A percentile compares a stretch with the other conserved stretches of the same genome.
These are phyloP conservation scores for Exserohilum rostratum DNA, from an alignment of 2,329 filamentous ascomycete genomes.

Conservation along the genomic window DNA sequence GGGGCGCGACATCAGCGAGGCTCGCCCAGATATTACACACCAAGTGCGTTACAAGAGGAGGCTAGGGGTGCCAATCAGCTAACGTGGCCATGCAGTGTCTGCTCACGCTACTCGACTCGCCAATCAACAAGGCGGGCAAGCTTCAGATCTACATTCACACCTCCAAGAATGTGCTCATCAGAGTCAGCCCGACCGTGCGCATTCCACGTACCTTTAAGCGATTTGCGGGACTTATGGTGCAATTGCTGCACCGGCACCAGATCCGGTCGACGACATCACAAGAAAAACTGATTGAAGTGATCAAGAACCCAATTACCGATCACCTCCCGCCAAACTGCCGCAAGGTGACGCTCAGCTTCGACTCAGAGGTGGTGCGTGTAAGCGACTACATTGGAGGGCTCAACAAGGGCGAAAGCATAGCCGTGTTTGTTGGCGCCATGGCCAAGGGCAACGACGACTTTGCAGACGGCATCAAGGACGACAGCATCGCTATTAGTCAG, in stretches of 20 bases:
- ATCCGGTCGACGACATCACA: constrained; percentile 97
- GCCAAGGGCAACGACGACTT: constrained; percentile 96
- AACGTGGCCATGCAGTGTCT: constrained; percentile 71
- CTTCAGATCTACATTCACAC: constrained; percentile 99
- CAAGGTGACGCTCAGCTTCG: constrained; percentile 96
- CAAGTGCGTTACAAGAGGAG: constrained; percentile 69
- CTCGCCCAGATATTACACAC: constrained; percentile 95
- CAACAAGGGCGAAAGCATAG: constrained; percentile 85
- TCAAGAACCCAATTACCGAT: constrained; percentile 97
- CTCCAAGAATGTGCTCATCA: constrained; percentile 94
- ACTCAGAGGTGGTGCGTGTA: constrained; percentile 83
- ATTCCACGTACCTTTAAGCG: constrained; percentile 99
- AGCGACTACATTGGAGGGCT: constrained; percentile 86
- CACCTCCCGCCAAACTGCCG: constrained; percentile 96
- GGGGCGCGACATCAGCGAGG: constrained; percentile 98
- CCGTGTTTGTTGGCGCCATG: constrained; percentile 98
- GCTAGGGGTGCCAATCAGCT: constrained; percentile 19
- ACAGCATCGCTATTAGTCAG: constrained; percentile 98
- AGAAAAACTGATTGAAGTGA: constrained; percentile 96
- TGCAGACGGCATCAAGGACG: constrained; percentile 91
- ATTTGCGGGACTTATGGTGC: constrained; percentile 98
- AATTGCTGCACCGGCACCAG: constrained; percentile 91
- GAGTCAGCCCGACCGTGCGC: constrained; percentile 96
- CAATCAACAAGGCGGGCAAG: constrained; percentile 96
- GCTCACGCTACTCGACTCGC: constrained; percentile 94